phyloP scores from a whole-genome alignment of 208 protist genomes.

The Trichomonas gallinae region DNA sequence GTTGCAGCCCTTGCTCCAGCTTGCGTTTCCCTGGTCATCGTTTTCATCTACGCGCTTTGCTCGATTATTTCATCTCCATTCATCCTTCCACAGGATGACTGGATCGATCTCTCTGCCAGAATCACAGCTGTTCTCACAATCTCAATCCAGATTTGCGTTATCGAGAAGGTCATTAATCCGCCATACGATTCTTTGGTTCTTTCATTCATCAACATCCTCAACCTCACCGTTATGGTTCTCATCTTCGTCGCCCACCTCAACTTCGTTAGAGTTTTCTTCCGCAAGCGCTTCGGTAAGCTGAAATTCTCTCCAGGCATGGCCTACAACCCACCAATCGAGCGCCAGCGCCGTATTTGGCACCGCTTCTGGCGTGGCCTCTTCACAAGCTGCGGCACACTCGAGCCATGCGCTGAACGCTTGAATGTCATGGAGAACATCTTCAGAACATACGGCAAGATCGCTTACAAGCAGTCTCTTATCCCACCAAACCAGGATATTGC shows the following conservation, averaged over 20 bases:
- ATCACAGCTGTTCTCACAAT: background rate
- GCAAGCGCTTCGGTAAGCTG: background rate
- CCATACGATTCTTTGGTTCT: background rate
- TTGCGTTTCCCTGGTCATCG: background rate
- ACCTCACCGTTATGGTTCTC: background rate
- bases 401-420: background rate
- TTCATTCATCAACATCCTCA: background rate
- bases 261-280: background rate
- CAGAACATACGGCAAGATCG: background rate
- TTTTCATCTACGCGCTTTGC: background rate
- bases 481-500: background rate
- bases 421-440: background rate
- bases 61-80: background rate
- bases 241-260: background rate
- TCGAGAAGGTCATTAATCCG: background rate
- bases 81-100: slow-evolving; percentile 1
- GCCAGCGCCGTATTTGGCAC: background rate
- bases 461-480: background rate
- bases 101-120: background rate
- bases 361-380: background rate
- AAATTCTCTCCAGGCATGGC: background rate
- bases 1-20: background rate
- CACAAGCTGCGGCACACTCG: background rate
- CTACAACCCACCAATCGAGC: background rate
- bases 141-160: background rate